Conservation (phyloP, 75 land plant genomes). For the Pinus tabuliformis region DNA sequence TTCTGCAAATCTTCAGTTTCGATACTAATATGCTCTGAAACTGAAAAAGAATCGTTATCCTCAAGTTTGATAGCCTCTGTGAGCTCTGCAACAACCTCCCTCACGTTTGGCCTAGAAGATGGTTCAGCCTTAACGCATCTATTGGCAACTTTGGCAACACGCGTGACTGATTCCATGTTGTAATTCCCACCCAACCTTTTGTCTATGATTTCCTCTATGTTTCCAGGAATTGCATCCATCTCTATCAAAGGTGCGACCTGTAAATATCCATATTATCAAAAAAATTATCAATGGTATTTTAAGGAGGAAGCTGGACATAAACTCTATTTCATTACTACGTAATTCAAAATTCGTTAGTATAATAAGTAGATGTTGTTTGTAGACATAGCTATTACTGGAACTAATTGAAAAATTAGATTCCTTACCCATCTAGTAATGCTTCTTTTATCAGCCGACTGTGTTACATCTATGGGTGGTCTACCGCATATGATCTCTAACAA, state of each 20-base stretch:
- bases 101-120: too few species aligned
- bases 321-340: too few species aligned
- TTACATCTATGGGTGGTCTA: constrained; percentile 42
- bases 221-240: background rate
- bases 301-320: background rate
- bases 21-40: too few species aligned
- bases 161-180: background rate
- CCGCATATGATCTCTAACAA: constrained; percentile 89
- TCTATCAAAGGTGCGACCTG: background rate
- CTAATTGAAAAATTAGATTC: background rate
- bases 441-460: background rate
- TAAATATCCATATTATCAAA: background rate
- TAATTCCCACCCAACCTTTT: background rate
- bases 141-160: background rate
- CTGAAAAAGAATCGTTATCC: too few species aligned
- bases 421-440: background rate
- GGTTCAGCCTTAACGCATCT: background rate
- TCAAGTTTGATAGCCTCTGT: too few species aligned
- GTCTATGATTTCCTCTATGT: background rate
- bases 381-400: too few species aligned
- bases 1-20: too few species aligned
- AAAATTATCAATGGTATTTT: background rate
- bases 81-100: too few species aligned
- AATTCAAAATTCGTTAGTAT: too few species aligned
- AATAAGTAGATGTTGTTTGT: too few species aligned